Evolutionary conservation across 2,329 filamentous ascomycete genomes (phyloP), one percentile per base, ranked within the genome.

Genomic region (Cladosporium colombiae): DNA sequence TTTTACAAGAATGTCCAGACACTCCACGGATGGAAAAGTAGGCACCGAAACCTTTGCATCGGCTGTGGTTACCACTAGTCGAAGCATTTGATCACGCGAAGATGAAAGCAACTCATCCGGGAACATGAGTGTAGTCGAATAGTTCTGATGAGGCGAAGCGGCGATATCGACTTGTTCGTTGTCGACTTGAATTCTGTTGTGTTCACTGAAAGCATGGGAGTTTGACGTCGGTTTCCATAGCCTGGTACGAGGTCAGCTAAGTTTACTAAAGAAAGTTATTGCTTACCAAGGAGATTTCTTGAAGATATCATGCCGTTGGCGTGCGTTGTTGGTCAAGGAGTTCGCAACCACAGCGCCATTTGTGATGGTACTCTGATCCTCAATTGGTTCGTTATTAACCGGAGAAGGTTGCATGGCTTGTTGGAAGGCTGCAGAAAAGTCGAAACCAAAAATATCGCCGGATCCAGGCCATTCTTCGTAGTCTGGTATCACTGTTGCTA

Each of bases 121-220:
- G 25, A 76, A 72, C 1, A 64, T 49, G 5, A 76, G 58, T n/a
- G 71, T 68, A 0, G 72, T 69, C 4, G 74, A 57, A 46, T 71
- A 69, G 1, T 73, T 72, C 57, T 71, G 67, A 46, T 76, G 74
- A 7, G 75, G 75, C 1, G 74, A 75, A 3, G 71, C 66, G n/a
- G 72, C 71, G 14, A 74, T 67, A 25, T 75, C 69, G 29, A 75
- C 69, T 25, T 73, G 67, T 3, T 67, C 67, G 40, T 74, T 71
- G 65, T 75, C 72, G 1, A 76, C 64, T 11, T 69, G 70, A 18
- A 74, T 70, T 29, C 65, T 66, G 18, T 72, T 68, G 27, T 76
- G 71, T 29, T 75, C 73, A 49, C 71, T 74, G 49, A 76, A 76
- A 8, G 74, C 71, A 50, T 74, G 67, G 14, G 73, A 72, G n/a